Evolutionary conservation across 768 basidiomycete species (phyloP).

Genomic region (Lentinula sp.): DNA sequence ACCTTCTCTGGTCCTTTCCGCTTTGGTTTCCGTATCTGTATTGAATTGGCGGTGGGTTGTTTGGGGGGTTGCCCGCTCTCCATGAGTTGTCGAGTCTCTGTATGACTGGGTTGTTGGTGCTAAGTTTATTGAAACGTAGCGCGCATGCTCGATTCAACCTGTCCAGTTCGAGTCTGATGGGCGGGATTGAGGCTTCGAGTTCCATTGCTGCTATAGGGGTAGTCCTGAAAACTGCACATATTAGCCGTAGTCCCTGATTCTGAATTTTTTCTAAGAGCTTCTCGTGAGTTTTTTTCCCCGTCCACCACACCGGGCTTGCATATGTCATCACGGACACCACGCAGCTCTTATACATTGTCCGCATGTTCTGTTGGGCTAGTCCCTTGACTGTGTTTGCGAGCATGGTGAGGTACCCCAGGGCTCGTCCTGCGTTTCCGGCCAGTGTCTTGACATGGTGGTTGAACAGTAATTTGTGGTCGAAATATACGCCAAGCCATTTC

Average conservation of each 20-base stretch:
- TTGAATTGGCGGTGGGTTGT: conserved; percentile 8
- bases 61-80: conserved; percentile 1
- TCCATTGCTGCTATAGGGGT: conserved; percentile 17
- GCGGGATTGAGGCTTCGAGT: conserved; percentile 15
- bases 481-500: conserved; percentile 26
- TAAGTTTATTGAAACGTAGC: neutral
- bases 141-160: neutral
- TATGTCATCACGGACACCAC: conserved; percentile 18
- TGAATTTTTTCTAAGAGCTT: conserved; percentile 12
- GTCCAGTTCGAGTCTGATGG: conserved; percentile 9
- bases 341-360: conserved; percentile 13
- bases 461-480: conserved; percentile 27
- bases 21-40: neutral
- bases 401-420: neutral
- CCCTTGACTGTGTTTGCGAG: conserved; percentile 16
- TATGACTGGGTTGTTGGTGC: conserved; percentile 9
- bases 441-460: conserved; percentile 20
- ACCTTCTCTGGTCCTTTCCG: neutral
- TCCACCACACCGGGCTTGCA: conserved; percentile 19
- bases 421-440: conserved; percentile 17
- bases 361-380: conserved; percentile 13
- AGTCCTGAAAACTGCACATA: conserved; percentile 19
- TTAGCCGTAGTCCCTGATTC: conserved; percentile 11
- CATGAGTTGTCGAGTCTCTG: conserved; percentile 5
- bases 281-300: conserved; percentile 11